Percentiles rank a stretch among this genome's conserved stretches.
These are phyloP conservation scores for Diaporthe helianthi DNA, from an alignment of 2,329 filamentous ascomycete genomes.

Conservation along the genomic window DNA sequence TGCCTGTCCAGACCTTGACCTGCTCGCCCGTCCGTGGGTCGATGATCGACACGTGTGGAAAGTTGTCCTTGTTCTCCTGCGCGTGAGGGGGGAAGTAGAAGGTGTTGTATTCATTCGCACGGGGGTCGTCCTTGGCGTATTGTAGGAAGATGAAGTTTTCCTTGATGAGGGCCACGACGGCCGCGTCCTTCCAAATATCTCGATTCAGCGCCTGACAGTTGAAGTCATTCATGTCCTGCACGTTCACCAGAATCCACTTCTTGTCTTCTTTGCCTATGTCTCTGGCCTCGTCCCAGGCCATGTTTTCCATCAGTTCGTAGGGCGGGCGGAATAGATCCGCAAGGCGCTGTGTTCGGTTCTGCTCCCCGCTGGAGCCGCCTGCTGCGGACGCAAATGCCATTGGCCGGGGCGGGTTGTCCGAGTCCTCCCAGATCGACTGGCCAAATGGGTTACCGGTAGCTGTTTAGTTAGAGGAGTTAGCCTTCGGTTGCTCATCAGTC, in stretches of 20 bases:
- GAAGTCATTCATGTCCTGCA: constrained; percentile 93
- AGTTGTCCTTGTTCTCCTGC: constrained; percentile 85
- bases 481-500: background rate
- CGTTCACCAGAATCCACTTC: constrained; percentile 96
- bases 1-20: constrained; percentile 93
- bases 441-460: constrained; percentile 46
- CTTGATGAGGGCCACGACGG: constrained; percentile 78
- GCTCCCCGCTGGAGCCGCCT: constrained; percentile 46
- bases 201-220: constrained; percentile 93
- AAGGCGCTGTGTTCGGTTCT: constrained; percentile 78
- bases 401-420: background rate
- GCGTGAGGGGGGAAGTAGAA: constrained; percentile 81
- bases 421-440: constrained; percentile 49
- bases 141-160: constrained; percentile 98
- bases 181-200: constrained; percentile 91
- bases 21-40: constrained; percentile 96
- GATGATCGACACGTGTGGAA: constrained; percentile 94
- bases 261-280: constrained; percentile 84
- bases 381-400: constrained; percentile 28
- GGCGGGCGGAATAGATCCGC: constrained; percentile 93
- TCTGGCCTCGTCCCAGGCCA: constrained; percentile 84
- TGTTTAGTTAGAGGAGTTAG: constrained; percentile 23
- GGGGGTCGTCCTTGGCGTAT: constrained; percentile 84
- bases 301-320: constrained; percentile 82
- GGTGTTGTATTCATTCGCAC: constrained; percentile 80